These are phyloP conservation scores for Diaporthe citrichinensis DNA, from an alignment of 2,329 filamentous ascomycete species.

Conservation along the genomic window DNA sequence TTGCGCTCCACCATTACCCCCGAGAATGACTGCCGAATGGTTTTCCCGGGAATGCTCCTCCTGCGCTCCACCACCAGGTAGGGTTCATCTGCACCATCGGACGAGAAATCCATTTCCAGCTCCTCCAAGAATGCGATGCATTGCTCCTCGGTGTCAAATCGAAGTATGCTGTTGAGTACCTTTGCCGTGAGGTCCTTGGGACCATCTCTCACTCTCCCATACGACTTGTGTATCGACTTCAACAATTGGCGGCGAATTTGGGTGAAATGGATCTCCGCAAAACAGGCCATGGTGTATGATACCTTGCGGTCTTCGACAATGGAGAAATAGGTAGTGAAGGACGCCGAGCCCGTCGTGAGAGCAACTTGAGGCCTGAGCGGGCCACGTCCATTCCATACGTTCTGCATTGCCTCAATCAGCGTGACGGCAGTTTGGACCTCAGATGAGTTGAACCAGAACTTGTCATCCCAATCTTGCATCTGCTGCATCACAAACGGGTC, in stretches of 20 bases:
- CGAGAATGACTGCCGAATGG: conserved; percentile 70
- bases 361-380: conserved; percentile 66
- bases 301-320: conserved; percentile 70
- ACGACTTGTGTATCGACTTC: conserved; percentile 67
- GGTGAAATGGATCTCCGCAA: conserved; percentile 77
- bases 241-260: conserved; percentile 71
- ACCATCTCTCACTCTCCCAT: conserved; percentile 69
- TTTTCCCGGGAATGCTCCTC: conserved; percentile 61
- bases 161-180: conserved; percentile 69
- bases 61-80: conserved; percentile 62
- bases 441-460: conserved; percentile 68
- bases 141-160: conserved; percentile 77
- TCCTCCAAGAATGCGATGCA: conserved; percentile 75
- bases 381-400: conserved; percentile 69
- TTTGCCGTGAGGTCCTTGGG: conserved; percentile 72
- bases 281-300: conserved; percentile 79
- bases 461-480: conserved; percentile 68
- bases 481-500: conserved; percentile 71
- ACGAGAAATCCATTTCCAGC: conserved; percentile 68
- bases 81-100: conserved; percentile 51
- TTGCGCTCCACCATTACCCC: conserved; percentile 71
- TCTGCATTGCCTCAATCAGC: conserved; percentile 73
- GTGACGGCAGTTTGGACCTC: conserved; percentile 73
- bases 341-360: conserved; percentile 63
- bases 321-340: conserved; percentile 69